Percentiles rank a stretch among this genome's conserved stretches.
phyloP scores from a whole-genome alignment of 371 early-diverging fungal genomes.

The Blastocladiella emersonii region DNA sequence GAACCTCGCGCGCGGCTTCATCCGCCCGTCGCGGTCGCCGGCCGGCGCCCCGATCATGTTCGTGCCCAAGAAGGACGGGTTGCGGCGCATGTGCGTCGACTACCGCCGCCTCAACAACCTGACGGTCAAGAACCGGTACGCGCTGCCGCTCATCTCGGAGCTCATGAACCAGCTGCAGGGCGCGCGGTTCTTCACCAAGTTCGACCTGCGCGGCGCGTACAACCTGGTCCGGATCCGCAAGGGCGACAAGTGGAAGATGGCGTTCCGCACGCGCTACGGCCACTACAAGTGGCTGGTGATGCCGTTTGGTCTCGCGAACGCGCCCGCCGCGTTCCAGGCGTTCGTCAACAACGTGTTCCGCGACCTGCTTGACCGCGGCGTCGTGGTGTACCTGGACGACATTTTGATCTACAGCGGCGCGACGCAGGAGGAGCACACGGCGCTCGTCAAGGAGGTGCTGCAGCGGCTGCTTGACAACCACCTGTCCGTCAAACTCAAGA shows the following conservation, averaged over 20 bases:
- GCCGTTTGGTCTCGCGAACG: conserved; percentile 33
- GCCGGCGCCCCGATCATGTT: too few species aligned
- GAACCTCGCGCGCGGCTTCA: too few species aligned
- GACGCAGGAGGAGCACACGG: conserved; percentile 26
- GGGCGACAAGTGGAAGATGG: conserved; percentile 25
- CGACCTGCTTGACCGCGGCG: conserved; percentile 20
- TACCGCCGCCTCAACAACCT: conserved; percentile 34
- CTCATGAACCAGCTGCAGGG: conserved; percentile 20
- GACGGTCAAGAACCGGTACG: conserved; percentile 24
- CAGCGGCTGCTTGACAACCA: conserved; percentile 16
- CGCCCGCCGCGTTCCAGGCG: conserved; percentile 27
- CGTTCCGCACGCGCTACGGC: conserved; percentile 30
- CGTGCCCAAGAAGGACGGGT: conserved; percentile 40
- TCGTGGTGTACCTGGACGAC: conserved; percentile 38
- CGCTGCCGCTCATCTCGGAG: conserved; percentile 30
- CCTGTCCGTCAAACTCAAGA: conserved; percentile 26
- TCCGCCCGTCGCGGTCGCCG: too few species aligned
- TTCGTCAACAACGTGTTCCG: conserved; percentile 23
- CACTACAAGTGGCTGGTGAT: conserved; percentile 30
- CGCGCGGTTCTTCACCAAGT: conserved; percentile 24
- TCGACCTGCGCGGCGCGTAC: conserved; percentile 31
- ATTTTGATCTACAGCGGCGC: conserved; percentile 35
- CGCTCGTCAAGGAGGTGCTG: conserved; percentile 24
- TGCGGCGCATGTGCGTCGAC: conserved; percentile 28
- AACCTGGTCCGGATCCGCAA: conserved; percentile 19